Percentiles rank a stretch among this genome's conserved stretches.
Conservation (phyloP, 805 yeast genomes). For the Candida palmyrensis region DNA sequence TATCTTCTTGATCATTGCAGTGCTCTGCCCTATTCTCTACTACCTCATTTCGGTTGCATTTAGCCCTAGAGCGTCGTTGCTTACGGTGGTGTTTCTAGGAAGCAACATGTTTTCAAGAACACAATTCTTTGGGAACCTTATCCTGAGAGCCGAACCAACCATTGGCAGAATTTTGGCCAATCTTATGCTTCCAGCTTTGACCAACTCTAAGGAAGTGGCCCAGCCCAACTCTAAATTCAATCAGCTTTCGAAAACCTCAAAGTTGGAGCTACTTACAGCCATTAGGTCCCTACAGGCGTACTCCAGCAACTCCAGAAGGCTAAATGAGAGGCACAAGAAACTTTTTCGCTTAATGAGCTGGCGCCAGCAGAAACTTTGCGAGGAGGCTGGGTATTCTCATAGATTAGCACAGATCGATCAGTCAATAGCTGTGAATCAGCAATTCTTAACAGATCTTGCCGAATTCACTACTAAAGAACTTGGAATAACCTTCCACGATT, state of each 20-base stretch:
- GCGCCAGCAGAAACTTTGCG: conserved; percentile 53
- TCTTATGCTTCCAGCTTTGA: background rate
- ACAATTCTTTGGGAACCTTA: conserved; percentile 12
- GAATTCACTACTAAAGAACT: conserved; percentile 32
- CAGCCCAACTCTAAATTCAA: conserved; percentile 10
- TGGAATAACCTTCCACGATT: conserved; percentile 41
- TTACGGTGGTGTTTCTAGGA: conserved; percentile 24
- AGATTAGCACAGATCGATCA: conserved; percentile 48
- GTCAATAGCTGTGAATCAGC: conserved; percentile 43
- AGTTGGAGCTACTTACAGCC: conserved; percentile 34
- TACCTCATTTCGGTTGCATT: conserved; percentile 12
- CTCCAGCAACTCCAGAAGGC: conserved; percentile 27
- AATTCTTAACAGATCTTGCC: conserved; percentile 42
- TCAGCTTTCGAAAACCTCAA: conserved; percentile 15
- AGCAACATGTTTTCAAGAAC: conserved; percentile 31
- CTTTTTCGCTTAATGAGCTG: conserved; percentile 44
- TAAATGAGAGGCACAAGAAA: conserved; percentile 43
- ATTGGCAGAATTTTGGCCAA: background rate
- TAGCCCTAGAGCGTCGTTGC: conserved; percentile 21
- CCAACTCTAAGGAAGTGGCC: conserved; percentile 1
- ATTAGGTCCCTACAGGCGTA: conserved; percentile 46
- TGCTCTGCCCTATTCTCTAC: conserved; percentile 16
- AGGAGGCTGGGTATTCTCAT: conserved; percentile 46
- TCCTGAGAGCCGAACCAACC: conserved; percentile 7
- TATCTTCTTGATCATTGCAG: conserved; percentile 12